A percentile compares a stretch with the other conserved stretches of the same genome.
phyloP scores from a whole-genome alignment of 2,329 filamentous ascomycete species.

The Cytospora piceae region DNA sequence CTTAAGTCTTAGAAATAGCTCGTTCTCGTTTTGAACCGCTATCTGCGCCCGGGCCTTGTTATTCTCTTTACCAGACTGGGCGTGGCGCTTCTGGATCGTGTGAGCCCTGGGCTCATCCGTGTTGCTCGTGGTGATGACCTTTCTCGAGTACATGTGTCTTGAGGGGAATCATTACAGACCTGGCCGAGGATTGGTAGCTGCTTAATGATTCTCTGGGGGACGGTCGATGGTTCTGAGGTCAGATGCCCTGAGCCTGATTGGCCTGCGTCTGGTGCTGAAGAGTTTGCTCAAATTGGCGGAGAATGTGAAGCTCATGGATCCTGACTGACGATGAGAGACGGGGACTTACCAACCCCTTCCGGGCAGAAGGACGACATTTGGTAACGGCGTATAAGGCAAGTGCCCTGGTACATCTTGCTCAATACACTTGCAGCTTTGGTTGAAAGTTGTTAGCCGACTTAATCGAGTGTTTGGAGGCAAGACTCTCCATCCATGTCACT shows the following conservation, averaged over 20 bases:
- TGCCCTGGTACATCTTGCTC: too few relatives aligned
- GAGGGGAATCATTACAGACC: not conserved
- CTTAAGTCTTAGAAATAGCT: too few relatives aligned
- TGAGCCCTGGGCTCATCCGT: too few relatives aligned
- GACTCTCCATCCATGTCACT: not conserved
- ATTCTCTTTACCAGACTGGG: slow-evolving; percentile 81
- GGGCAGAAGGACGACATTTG: not conserved
- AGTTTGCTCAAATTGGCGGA: not conserved
- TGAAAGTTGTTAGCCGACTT: not conserved
- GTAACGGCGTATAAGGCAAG: too few relatives aligned
- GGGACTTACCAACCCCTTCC: not conserved
- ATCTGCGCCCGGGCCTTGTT: slow-evolving; percentile 52
- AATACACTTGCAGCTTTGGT: not conserved
- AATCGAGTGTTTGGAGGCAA: not conserved
- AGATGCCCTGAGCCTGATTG: not conserved
- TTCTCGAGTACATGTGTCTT: too few relatives aligned
- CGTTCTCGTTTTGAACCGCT: too few relatives aligned
- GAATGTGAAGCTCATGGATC: not conserved
- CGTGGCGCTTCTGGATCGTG: slow-evolving; percentile 47
- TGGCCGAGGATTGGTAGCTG: not conserved
- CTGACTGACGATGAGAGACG: not conserved
- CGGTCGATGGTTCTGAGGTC: not conserved
- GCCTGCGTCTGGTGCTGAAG: not conserved
- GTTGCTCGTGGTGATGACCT: not conserved
- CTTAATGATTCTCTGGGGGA: not conserved